Base-by-base conservation (phyloP, 1,284 basidiomycete species). In the Cutaneotrichosporon dermatis region DNA sequence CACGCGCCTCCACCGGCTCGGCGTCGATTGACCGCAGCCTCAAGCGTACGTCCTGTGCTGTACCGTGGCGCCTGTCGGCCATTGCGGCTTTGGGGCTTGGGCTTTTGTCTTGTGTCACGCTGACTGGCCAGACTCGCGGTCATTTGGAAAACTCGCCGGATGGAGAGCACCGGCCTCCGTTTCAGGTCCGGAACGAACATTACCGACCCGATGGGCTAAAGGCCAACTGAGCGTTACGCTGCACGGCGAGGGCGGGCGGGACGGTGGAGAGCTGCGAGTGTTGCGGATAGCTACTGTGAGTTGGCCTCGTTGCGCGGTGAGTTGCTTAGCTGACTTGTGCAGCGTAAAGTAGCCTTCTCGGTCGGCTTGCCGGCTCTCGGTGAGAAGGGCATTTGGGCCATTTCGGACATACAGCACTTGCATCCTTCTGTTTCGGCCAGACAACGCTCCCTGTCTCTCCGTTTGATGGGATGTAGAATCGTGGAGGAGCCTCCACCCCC, bases 351-450 rank as follows among this genome's bases (percentile, higher is more conserved):
- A 35, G 42, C 44, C 37, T 61, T 61, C 53, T 42, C 49, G 4
- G 36, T 57, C 12, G 34, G 48, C 42, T 50, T 63, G 11, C 51
- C 58, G 1, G n/a, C 51, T 0, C 15, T 57, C 12, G 53, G 43
- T 4, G 54, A 48, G 10, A 54, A 54, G 8, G 39, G 45, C 4
- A 50, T 51, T 4, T 60, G 60, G 58, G 13, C 51, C 13, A 54
- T 59, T 11, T 39, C 57, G 37, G 62, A 62, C n/a, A 46, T 66
- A 11, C 65, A 66, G 54, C 55, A 53, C 12, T 15, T 66, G 10
- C 65, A 64, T 54, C 42, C 53, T 5, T 64, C 62, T 6, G 50
- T 66, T 2, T 37, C 55, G 4, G 42, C 49, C 11, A 46, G 62
- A 6, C 37, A 25, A 33, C 56, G 58, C 40, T 37, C 45, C 7